Conservation (phyloP, 495 filamentous ascomycete genomes). For the Penicillium steckii region DNA sequence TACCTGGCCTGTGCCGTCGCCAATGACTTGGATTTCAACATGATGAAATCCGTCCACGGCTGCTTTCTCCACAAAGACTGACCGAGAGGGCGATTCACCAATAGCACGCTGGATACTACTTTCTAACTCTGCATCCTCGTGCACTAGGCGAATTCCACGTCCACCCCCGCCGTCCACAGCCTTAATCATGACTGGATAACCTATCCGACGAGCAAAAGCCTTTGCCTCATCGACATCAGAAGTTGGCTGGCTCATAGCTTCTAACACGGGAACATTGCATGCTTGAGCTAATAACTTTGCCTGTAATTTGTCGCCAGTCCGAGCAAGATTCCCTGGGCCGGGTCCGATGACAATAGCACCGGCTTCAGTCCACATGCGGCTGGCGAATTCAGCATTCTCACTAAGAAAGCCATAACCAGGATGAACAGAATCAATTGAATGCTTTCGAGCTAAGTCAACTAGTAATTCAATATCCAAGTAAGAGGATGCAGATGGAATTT, state of each 20-base stretch:
- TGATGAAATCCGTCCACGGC: slow-evolving; percentile 52
- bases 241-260: slow-evolving; percentile 46
- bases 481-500: slow-evolving; percentile 46
- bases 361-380: slow-evolving; percentile 50
- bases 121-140: slow-evolving; percentile 33
- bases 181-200: slow-evolving; percentile 60
- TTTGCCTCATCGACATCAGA: slow-evolving; percentile 34
- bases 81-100: slow-evolving; percentile 50
- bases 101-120: slow-evolving; percentile 42
- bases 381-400: slow-evolving; percentile 55
- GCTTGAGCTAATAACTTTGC: slow-evolving; percentile 53
- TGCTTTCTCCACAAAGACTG: slow-evolving; percentile 55
- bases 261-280: slow-evolving; percentile 54
- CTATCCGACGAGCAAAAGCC: slow-evolving; percentile 41
- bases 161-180: slow-evolving; percentile 54
- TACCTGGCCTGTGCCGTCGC: slow-evolving; percentile 51
- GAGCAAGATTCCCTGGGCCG: slow-evolving; percentile 46
- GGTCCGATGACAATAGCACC: slow-evolving; percentile 54
- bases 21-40: slow-evolving; percentile 59
- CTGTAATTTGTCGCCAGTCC: slow-evolving; percentile 57
- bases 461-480: slow-evolving; percentile 52
- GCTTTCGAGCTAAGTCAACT: slow-evolving; percentile 42
- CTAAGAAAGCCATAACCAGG: slow-evolving; percentile 65
- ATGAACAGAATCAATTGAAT: slow-evolving; percentile 56
- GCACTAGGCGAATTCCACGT: slow-evolving; percentile 46